Base-by-base conservation (phyloP, 2,329 filamentous ascomycete species). In the Zymoseptoria tritici region DNA sequence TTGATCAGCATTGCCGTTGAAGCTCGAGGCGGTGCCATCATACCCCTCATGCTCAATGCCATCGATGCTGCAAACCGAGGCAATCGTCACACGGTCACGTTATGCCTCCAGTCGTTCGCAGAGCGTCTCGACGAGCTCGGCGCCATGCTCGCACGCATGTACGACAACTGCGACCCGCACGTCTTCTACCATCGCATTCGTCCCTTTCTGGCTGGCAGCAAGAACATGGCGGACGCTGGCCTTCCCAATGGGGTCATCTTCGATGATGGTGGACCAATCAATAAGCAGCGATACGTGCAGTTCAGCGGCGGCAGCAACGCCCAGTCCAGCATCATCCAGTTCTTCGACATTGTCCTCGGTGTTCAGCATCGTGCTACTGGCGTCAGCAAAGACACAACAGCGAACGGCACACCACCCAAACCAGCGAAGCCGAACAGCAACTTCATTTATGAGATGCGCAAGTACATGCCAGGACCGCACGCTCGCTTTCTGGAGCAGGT, bases 181-280 rank as follows among this genome's bases (percentile, higher is more conserved):
- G 88, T 96, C 58, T 99, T 99, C 76, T 99, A 97, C 75, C 85
- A 96, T 75, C 89, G 91, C 61, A 96, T 99, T 68, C 85, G 94
- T n/a, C 93, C 94, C 0, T 97, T 95, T 74, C 83, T 99, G 2
- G 93, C 94, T 5, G 94, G 94, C 13, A 94, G 91, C 73, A 97
- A 96, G 81, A 97, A 97, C 74, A 99, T 97, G 94, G 85, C 83
- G 54, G 93, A 97, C 63, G 94, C 93, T 4, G 94, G 94, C 13
- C 81, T 99, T 9, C 92, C 94, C 0, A 80, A 87, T 61, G 94
- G 94, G 20, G 86, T 99, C 55, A 79, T 93, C 54, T 97, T 97
- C 72, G 91, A 97, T 66, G 84, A 83, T 9, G 87, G 85, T 24
- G 80, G 78, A 11, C 81, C 85, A 31, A 71, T 73, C 36, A 72